A percentile compares a stretch with the other conserved stretches of the same genome.
These are phyloP conservation scores for Rhizopus microsporus DNA, from an alignment of 371 early-diverging fungal genomes.

Conservation along the genomic window DNA sequence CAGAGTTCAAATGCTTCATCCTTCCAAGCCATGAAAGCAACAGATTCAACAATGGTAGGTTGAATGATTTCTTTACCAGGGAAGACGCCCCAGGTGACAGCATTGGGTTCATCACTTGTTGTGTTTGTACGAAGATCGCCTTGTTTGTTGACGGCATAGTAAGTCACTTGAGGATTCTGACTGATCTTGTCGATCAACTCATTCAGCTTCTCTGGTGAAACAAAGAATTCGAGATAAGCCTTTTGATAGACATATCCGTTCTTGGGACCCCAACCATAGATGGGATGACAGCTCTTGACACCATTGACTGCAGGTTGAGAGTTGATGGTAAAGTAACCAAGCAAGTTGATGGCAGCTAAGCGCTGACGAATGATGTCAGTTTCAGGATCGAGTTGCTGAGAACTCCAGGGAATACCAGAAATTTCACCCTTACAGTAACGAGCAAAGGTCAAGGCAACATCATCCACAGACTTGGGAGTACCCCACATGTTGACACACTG, in stretches of 20 bases:
- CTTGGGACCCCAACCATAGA: slow-evolving; percentile 94
- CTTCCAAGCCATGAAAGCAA: slow-evolving; percentile 95
- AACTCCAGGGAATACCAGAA: slow-evolving; percentile 90
- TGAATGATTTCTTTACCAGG: slow-evolving; percentile 97
- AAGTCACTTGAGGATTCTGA: slow-evolving; percentile 73
- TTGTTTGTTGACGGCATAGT: slow-evolving; percentile 81
- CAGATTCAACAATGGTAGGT: slow-evolving; percentile 94
- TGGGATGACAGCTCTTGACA: slow-evolving; percentile 68
- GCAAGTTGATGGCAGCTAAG: slow-evolving; percentile 73
- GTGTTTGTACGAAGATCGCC: slow-evolving; percentile 66
- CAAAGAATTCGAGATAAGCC: slow-evolving; percentile 83
- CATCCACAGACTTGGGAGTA: slow-evolving; percentile 63
- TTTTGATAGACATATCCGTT: slow-evolving; percentile 95
- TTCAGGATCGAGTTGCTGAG: slow-evolving; percentile 82
- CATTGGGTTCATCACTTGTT: slow-evolving; percentile 84
- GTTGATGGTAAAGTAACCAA: slow-evolving; percentile 89
- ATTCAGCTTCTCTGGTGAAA: slow-evolving; percentile 57
- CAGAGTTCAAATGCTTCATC: slow-evolving; percentile 97
- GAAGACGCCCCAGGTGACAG: slow-evolving; percentile 99
- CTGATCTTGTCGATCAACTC: slow-evolving; percentile 50
- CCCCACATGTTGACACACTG: slow-evolving; percentile 84
- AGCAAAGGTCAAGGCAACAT: slow-evolving; percentile 77
- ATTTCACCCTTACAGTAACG: slow-evolving; percentile 81
- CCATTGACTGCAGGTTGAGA: slow-evolving; percentile 96
- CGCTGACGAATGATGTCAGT: slow-evolving; percentile 73